These are phyloP conservation scores for Tylopilus vinaceipallidus DNA, from an alignment of 768 basidiomycete species.

Conservation along the genomic window DNA sequence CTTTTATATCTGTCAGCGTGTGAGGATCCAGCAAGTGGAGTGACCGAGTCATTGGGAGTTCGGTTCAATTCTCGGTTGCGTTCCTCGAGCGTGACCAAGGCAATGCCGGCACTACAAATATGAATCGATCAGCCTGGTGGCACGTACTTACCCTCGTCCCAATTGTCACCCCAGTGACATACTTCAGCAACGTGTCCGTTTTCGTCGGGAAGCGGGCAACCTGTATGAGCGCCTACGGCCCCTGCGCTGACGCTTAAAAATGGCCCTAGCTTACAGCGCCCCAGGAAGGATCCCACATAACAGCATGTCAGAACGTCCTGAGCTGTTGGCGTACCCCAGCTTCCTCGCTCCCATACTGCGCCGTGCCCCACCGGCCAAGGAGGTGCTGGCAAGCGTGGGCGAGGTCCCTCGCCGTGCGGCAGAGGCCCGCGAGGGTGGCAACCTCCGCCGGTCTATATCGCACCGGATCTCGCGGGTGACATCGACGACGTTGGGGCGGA, in stretches of 20 bases:
- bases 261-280: neutral
- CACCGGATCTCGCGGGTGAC: constrained; percentile 35
- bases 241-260: neutral
- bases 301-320: constrained; percentile 11
- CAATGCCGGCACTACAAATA: too few species aligned
- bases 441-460: constrained; percentile 35
- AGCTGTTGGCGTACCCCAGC: neutral
- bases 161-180: too few species aligned
- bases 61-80: too few species aligned
- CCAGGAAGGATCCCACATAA: neutral
- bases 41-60: too few species aligned
- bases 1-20: too few species aligned
- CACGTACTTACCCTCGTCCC: too few species aligned
- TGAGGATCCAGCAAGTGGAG: too few species aligned
- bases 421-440: constrained; percentile 3
- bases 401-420: neutral
- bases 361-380: constrained; percentile 32
- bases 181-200: too few species aligned
- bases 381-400: constrained; percentile 2
- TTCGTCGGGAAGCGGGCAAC: neutral
- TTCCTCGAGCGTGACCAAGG: too few species aligned
- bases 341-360: constrained; percentile 29
- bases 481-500: constrained; percentile 30
- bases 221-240: constrained; percentile 1
- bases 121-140: too few species aligned